phyloP scores from a whole-genome alignment of 768 basidiomycete genomes.

The Porpolomopsis calyptriformis region DNA sequence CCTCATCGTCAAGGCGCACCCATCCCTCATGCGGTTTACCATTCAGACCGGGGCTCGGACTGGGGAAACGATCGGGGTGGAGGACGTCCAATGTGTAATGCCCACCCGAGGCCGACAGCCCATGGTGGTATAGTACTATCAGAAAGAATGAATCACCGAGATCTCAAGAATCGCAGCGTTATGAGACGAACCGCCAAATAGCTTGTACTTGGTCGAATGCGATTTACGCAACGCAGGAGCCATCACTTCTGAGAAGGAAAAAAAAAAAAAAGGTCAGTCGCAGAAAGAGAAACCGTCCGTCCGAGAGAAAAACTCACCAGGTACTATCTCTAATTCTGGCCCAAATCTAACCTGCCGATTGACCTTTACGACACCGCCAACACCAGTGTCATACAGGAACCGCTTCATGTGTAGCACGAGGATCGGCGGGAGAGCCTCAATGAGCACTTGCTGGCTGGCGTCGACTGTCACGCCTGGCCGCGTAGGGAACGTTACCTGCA shows the following conservation, averaged over 20 bases:
- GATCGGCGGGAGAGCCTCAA: constrained; percentile 76
- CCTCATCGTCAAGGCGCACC: constrained; percentile 91
- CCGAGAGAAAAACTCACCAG: constrained; percentile 34
- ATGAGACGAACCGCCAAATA: constrained; percentile 63
- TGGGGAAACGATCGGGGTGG: constrained; percentile 53
- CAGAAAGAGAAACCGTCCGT: no score
- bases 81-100: constrained; percentile 92
- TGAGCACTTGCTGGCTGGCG: constrained; percentile 49
- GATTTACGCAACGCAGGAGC: constrained; percentile 38
- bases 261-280: constrained; percentile 1
- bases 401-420: constrained; percentile 85
- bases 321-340: constrained; percentile 65
- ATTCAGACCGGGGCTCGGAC: constrained; percentile 14
- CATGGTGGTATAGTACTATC: constrained; percentile 87
- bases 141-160: no score
- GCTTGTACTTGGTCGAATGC: constrained; percentile 52
- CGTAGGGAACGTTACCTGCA: constrained; percentile 58
- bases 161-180: constrained; percentile 1
- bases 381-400: constrained; percentile 73
- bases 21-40: constrained; percentile 55
- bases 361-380: constrained; percentile 75
- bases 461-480: constrained; percentile 53
- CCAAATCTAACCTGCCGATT: constrained; percentile 72
- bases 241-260: constrained; percentile 41
- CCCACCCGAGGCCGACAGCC: constrained; percentile 79